Evolutionary conservation across 2,329 filamentous ascomycete species (phyloP).

Genomic region (Pseudogymnoascus sp.): DNA sequence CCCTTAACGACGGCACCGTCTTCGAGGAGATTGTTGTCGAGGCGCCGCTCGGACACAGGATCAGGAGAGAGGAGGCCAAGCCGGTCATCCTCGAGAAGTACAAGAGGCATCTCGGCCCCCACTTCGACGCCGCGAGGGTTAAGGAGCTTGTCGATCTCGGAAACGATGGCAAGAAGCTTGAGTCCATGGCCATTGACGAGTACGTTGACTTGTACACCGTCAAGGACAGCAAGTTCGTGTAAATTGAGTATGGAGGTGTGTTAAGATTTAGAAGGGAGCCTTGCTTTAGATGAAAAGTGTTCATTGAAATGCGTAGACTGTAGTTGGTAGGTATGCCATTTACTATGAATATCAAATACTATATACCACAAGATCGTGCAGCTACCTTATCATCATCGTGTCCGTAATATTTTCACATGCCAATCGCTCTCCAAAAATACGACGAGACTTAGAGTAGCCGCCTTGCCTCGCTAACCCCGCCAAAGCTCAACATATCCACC

Average conservation of each 20-base stretch:
- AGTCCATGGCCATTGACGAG: conserved; percentile 77
- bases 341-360: conserved; percentile 1
- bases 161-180: conserved; percentile 65
- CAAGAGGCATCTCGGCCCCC: conserved; percentile 79
- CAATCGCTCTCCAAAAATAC: not conserved
- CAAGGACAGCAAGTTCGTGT: conserved; percentile 54
- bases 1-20: conserved; percentile 86
- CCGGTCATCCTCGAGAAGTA: conserved; percentile 94
- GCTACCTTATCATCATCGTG: not conserved
- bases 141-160: conserved; percentile 76
- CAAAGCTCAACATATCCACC: not conserved
- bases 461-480: not conserved
- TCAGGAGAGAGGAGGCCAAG: conserved; percentile 92
- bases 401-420: not conserved
- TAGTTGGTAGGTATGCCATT: conserved; percentile 4
- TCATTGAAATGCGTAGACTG: not conserved
- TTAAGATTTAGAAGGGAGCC: not conserved
- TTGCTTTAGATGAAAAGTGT: conserved; percentile 2
- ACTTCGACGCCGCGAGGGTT: conserved; percentile 70
- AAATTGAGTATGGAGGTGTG: conserved; percentile 12
- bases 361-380: not conserved
- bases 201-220: conserved; percentile 79
- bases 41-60: conserved; percentile 85
- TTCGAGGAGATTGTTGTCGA: conserved; percentile 87
- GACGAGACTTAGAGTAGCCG: no score